These are phyloP conservation scores for Linnemannia zychae DNA, from an alignment of 192 early-diverging fungal genomes.

Conservation along the genomic window DNA sequence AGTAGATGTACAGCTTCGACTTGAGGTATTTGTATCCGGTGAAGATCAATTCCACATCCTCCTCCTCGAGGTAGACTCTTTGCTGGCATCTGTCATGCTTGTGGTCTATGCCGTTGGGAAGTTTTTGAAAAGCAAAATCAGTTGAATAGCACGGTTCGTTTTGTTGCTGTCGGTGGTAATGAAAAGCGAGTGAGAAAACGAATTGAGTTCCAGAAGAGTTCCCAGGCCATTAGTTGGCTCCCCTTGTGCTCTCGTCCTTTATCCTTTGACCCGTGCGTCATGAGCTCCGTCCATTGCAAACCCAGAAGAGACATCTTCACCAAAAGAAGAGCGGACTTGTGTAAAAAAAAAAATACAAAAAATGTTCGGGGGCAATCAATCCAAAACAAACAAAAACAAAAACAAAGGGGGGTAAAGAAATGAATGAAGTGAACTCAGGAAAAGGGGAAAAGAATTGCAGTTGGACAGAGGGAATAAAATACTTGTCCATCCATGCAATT, in stretches of 20 bases:
- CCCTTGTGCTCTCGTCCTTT: too few species aligned
- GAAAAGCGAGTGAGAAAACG: too few species aligned
- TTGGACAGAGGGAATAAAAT: too few species aligned
- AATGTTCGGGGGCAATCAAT: neutral
- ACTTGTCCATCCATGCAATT: too few species aligned
- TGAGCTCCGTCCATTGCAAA: neutral
- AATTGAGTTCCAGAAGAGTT: neutral
- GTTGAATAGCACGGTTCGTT: neutral
- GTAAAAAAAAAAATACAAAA: neutral
- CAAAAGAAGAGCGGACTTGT: neutral
- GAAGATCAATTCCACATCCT: slow-evolving; percentile 75
- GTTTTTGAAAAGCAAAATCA: neutral
- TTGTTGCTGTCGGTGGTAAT: neutral
- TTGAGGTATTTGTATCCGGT: slow-evolving; percentile 73
- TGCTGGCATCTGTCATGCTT: slow-evolving; percentile 45
- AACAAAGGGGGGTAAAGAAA: neutral
- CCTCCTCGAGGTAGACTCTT: slow-evolving; percentile 75
- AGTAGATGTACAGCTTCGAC: slow-evolving; percentile 69
- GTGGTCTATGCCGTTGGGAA: slow-evolving; percentile 10
- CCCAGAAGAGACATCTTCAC: neutral
- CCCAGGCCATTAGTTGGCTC: neutral
- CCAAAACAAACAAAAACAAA: neutral
- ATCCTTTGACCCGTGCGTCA: neutral
- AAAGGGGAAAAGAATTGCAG: too few species aligned
- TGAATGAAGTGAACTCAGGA: neutral